These are phyloP conservation scores for Flagelloscypha sp. DNA, from an alignment of 768 basidiomycete genomes.

Conservation along the genomic window DNA sequence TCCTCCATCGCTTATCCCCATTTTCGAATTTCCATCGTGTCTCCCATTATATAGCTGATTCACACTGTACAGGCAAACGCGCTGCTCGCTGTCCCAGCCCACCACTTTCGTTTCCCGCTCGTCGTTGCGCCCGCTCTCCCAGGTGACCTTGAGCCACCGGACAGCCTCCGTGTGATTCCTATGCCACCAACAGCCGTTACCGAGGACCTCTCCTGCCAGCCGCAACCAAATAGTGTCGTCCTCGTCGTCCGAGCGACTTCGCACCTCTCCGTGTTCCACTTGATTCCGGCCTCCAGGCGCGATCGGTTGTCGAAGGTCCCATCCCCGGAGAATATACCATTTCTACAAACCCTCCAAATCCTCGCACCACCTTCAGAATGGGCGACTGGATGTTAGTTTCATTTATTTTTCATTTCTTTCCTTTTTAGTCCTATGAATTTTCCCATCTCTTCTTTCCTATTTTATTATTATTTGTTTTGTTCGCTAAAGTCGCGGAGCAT, in stretches of 20 bases:
- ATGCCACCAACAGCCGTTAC: conserved; percentile 3
- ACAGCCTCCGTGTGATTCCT: conserved; percentile 43
- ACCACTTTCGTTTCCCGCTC: conserved; percentile 30
- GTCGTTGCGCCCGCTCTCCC: conserved; percentile 51
- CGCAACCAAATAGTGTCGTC: conserved; percentile 13
- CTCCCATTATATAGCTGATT: conserved; percentile 3
- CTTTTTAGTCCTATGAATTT: conserved; percentile 9
- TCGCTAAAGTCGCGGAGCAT: not conserved
- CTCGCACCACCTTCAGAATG: conserved; percentile 53
- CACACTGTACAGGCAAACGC: conserved; percentile 38
- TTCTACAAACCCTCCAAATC: conserved; percentile 66
- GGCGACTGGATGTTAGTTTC: conserved; percentile 72
- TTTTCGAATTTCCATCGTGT: conserved; percentile 10
- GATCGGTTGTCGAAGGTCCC: conserved; percentile 10
- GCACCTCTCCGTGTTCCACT: not conserved
- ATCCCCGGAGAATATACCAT: conserved; percentile 38
- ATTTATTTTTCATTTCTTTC: conserved; percentile 12
- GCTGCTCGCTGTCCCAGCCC: conserved; percentile 46
- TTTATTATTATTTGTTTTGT: conserved; percentile 4
- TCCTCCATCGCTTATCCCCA: conserved; percentile 9
- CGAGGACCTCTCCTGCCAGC: conserved; percentile 7
- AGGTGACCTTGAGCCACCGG: conserved; percentile 52
- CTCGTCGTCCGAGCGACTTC: conserved; percentile 11
- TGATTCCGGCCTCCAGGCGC: conserved; percentile 4
- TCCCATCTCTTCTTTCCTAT: conserved; percentile 12